phyloP scores from a whole-genome alignment of 192 early-diverging fungal species.

The Cetraspora pellucida region DNA sequence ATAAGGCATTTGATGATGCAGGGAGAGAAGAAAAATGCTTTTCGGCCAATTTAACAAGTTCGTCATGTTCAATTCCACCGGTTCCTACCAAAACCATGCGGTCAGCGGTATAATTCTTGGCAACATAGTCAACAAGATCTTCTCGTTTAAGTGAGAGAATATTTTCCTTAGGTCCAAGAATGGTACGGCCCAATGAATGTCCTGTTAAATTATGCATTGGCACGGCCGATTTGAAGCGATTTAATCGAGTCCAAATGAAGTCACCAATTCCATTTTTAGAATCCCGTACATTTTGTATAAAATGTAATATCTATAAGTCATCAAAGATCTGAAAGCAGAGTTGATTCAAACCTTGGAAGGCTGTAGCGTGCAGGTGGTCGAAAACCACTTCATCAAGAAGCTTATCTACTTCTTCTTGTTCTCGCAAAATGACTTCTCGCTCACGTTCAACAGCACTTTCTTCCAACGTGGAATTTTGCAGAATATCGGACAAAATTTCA shows the following conservation, averaged over 20 bases:
- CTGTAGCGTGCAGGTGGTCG: conserved; percentile 95
- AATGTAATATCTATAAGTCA: background rate
- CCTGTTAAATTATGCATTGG: conserved; percentile 10
- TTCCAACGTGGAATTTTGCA: conserved; percentile 87
- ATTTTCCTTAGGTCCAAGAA: conserved; percentile 93
- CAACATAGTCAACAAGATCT: conserved; percentile 88
- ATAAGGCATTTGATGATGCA: conserved; percentile 49
- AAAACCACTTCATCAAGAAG: conserved; percentile 98
- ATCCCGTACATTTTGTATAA: background rate
- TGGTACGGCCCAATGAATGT: conserved; percentile 79
- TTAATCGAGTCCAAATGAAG: background rate
- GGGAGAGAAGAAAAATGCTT: conserved; percentile 88
- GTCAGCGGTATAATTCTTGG: conserved; percentile 93
- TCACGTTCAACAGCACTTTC: conserved; percentile 90
- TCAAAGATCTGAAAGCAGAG: background rate
- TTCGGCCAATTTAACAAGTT: conserved; percentile 88
- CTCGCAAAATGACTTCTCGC: conserved; percentile 95
- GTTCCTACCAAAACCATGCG: conserved; percentile 95
- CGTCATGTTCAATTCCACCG: conserved; percentile 93
- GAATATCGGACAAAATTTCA: conserved; percentile 93
- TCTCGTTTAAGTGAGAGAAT: conserved; percentile 85
- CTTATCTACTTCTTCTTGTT: conserved; percentile 92
- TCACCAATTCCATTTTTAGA: background rate
- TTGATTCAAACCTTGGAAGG: conserved; percentile 70
- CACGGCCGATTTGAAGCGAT: background rate